phyloP scores from a whole-genome alignment of 1,284 basidiomycete genomes.

The Ceratobasidium sp. region DNA sequence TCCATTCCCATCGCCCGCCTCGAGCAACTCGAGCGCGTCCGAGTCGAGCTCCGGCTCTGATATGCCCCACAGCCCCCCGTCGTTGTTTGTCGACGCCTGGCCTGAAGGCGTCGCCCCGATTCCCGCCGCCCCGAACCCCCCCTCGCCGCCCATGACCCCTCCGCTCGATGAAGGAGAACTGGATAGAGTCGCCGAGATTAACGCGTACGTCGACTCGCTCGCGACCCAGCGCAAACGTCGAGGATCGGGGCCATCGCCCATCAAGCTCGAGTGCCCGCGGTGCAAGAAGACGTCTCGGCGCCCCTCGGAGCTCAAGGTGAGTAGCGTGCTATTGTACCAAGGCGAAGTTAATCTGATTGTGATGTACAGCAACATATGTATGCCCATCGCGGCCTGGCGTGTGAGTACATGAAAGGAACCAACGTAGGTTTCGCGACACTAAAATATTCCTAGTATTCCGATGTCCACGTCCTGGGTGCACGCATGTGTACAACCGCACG shows the following conservation, averaged over 20 bases:
- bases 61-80: no score
- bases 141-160: neutral
- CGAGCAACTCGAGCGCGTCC: neutral
- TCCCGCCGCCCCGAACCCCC: neutral
- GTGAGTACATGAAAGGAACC: neutral
- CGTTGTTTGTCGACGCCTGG: neutral
- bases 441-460: neutral
- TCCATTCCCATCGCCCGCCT: neutral
- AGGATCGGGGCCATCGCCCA: neutral
- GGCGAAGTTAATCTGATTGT: neutral
- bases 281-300: neutral
- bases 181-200: neutral
- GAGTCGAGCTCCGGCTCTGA: neutral
- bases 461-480: neutral
- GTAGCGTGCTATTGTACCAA: neutral
- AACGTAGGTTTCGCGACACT: neutral
- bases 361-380: conserved; percentile 3
- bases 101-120: neutral
- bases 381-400: neutral
- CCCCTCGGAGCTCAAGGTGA: neutral
- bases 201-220: neutral
- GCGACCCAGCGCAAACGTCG: neutral
- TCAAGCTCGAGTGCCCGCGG: neutral
- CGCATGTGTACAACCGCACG: conserved; percentile 1
- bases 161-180: neutral